These are phyloP conservation scores for Colletotrichum sp. DNA, from an alignment of 2,329 filamentous ascomycete species.

Conservation along the genomic window DNA sequence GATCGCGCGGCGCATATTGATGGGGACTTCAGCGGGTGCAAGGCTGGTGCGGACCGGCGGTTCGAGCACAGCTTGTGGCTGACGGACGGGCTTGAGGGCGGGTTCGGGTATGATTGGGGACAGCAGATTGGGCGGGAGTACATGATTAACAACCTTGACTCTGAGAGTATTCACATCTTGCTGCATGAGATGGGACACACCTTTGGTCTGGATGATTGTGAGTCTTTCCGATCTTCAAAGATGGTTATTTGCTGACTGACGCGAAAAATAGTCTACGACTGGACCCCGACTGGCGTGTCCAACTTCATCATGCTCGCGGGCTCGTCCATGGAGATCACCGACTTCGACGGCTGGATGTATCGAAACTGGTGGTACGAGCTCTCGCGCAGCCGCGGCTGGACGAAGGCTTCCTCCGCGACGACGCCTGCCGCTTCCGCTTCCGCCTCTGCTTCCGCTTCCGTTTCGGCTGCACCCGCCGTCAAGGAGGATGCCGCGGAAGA, in stretches of 20 bases:
- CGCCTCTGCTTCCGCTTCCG: background rate
- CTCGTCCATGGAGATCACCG: conserved; percentile 43
- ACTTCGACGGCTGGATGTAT: conserved; percentile 55
- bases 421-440: background rate
- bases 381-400: conserved; percentile 31
- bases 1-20: conserved; percentile 49
- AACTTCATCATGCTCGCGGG: conserved; percentile 53
- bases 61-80: conserved; percentile 53
- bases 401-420: background rate
- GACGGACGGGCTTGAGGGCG: conserved; percentile 46
- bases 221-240: no score
- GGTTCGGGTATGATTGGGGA: conserved; percentile 51
- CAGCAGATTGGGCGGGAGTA: conserved; percentile 48
- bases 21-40: conserved; percentile 41
- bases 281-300: conserved; percentile 43
- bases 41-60: conserved; percentile 39
- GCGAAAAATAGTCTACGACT: conserved; percentile 28
- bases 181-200: conserved; percentile 50
- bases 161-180: conserved; percentile 47
- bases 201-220: conserved; percentile 42
- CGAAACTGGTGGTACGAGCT: conserved; percentile 49
- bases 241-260: no score
- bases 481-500: background rate
- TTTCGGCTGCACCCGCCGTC: background rate
- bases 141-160: conserved; percentile 40